Evolutionary conservation across 78 protist genomes (phyloP), one percentile per base, ranked within the genome.

Genomic region (Dictyostelium brefeldianum): DNA sequence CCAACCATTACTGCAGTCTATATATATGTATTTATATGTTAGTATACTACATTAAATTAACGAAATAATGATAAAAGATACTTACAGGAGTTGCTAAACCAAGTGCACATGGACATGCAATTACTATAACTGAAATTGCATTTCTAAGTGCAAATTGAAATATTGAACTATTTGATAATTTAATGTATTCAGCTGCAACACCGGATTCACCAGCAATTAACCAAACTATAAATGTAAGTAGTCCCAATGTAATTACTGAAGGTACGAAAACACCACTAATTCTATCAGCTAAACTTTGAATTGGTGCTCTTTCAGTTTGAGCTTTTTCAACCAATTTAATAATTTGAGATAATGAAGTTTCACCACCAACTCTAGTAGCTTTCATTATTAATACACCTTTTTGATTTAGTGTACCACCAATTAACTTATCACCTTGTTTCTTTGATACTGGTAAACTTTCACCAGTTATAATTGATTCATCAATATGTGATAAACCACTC

Each of bases 31-130:
- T n/a, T n/a, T n/a, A n/a, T n/a, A n/a, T n/a, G n/a, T n/a, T n/a
- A n/a, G n/a, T n/a, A n/a, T n/a, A n/a, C n/a, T n/a, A n/a, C n/a
- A n/a, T n/a, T n/a, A n/a, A n/a, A n/a, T n/a, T n/a, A n/a, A n/a
- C n/a, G n/a, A n/a, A n/a, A n/a, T n/a, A n/a, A n/a, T n/a, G n/a
- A n/a, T n/a, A n/a, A n/a, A n/a, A n/a, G n/a, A n/a, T n/a, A n/a
- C n/a, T n/a, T n/a, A n/a, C n/a, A 8, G 99, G 99, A 0, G 98
- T 97, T 20, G 99, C 99, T 22, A 95, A 64, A 20, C 98, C 98
- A 5, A 97, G 78, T n/a, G 98, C 98, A 80, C 99, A 98, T 5
- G 99, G 99, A 91, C 99, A 98, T n/a, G 98, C 97, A 57, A 98
- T 87, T 15, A 97, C 98, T 50, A 96, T 80, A 0, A 95, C 97